Percentiles rank a stretch among this genome's conserved stretches.
These are phyloP conservation scores for Thymus mandschuricus DNA, from an alignment of 257 asterid genomes.

Conservation along the genomic window DNA sequence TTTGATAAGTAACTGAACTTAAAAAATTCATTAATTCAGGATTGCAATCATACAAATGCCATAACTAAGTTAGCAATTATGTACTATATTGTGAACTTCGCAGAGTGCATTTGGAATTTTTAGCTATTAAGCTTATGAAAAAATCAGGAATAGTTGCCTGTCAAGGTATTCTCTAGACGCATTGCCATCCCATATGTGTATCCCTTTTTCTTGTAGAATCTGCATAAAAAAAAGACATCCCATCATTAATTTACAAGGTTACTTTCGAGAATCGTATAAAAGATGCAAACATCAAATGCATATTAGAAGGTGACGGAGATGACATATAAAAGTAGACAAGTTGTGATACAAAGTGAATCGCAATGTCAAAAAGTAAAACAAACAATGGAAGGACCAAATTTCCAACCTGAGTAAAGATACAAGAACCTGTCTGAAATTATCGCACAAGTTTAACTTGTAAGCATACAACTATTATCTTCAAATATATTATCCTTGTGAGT, in stretches of 20 bases:
- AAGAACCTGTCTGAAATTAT: not conserved
- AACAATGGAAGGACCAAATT: not conserved
- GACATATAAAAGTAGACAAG: not conserved
- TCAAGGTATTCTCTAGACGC: constrained; percentile 80
- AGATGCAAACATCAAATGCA: not conserved
- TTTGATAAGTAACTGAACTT: not conserved
- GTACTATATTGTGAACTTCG: not conserved
- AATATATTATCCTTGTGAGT: not conserved
- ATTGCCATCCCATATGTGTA: constrained; percentile 81
- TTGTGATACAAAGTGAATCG: not conserved
- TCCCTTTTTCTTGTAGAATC: constrained; percentile 71
- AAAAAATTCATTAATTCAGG: not conserved
- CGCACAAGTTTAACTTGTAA: not conserved
- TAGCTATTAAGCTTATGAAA: constrained; percentile 3
- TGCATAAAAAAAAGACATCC: constrained; percentile 34
- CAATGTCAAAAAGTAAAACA: not conserved
- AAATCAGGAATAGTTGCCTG: constrained; percentile 44
- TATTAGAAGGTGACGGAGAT: not conserved
- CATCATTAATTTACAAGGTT: constrained; percentile 7
- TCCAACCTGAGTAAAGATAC: constrained; percentile 10
- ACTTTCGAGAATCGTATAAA: not conserved
- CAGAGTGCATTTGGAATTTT: not conserved
- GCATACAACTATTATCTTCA: not conserved
- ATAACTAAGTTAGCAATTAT: not conserved
- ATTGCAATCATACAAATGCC: not conserved